Conservation (phyloP, 768 basidiomycete genomes). For the Kwoniella sp. region DNA sequence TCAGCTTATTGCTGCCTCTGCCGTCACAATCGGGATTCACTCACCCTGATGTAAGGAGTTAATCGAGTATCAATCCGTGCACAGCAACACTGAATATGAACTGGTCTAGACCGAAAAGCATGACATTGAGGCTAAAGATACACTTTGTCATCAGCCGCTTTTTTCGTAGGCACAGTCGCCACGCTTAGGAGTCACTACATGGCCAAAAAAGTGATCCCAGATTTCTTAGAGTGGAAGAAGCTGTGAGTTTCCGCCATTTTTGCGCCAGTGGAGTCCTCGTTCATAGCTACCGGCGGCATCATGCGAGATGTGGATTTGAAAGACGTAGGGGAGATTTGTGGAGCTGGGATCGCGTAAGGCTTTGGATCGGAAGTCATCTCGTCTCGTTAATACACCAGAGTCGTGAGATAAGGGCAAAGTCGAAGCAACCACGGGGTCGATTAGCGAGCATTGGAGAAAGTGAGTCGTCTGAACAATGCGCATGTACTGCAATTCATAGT, state of each 20-base stretch:
- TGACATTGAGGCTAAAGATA: conserved; percentile 23
- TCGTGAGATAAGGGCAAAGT: too few relatives aligned
- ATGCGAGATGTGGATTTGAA: conserved; percentile 14
- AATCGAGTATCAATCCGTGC: conserved; percentile 28
- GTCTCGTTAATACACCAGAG: too few relatives aligned
- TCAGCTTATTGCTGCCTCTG: conserved; percentile 7
- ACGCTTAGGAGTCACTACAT: conserved; percentile 23
- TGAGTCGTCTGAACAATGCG: too few relatives aligned
- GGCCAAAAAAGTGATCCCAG: conserved; percentile 29
- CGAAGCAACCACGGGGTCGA: too few relatives aligned
- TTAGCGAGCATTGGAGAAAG: too few relatives aligned
- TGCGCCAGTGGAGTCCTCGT: not conserved
- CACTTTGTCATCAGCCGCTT: conserved; percentile 1
- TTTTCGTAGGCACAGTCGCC: not conserved
- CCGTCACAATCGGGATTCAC: conserved; percentile 32
- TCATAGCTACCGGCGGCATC: not conserved
- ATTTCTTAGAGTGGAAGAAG: conserved; percentile 29
- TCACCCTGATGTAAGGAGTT: conserved; percentile 31
- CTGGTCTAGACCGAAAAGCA: conserved; percentile 36
- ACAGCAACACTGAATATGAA: conserved; percentile 41
- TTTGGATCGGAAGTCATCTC: not conserved
- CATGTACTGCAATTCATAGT: too few relatives aligned
- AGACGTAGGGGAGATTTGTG: conserved; percentile 13
- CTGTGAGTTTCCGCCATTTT: conserved; percentile 12
- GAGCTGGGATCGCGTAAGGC: not conserved